Percentiles rank a stretch among this genome's conserved stretches.
phyloP scores from a whole-genome alignment of 805 yeast genomes.

The Lachancea thermotolerans region DNA sequence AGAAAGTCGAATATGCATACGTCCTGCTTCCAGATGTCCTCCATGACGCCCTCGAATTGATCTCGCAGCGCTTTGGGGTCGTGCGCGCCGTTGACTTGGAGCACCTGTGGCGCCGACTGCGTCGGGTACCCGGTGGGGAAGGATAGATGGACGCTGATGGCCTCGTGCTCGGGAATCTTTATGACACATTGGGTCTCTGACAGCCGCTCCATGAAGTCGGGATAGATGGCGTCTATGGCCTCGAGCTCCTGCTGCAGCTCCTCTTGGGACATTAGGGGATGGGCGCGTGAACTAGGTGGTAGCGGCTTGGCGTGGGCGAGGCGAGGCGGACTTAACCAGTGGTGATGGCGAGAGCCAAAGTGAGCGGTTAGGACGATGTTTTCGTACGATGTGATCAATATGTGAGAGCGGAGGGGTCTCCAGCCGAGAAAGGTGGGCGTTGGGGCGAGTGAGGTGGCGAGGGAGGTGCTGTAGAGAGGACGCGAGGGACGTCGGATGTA shows the following conservation, averaged over 20 bases:
- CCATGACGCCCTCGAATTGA: constrained; percentile 45
- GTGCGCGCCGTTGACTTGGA: constrained; percentile 33
- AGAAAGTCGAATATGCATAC: constrained; percentile 79
- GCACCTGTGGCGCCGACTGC: constrained; percentile 48
- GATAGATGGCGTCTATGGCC: constrained; percentile 84
- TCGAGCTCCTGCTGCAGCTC: constrained; percentile 44
- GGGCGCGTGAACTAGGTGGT: neutral
- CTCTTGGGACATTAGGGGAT: constrained; percentile 2
- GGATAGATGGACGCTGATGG: constrained; percentile 54
- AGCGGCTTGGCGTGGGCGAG: too few species aligned
- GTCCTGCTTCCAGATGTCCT: constrained; percentile 42
- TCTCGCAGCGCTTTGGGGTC: constrained; percentile 45
- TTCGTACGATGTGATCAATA: too few species aligned
- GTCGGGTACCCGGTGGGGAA: constrained; percentile 70
- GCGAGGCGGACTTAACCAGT: too few species aligned
- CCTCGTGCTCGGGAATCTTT: constrained; percentile 55
- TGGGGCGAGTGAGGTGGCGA: too few species aligned
- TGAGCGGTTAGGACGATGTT: neutral
- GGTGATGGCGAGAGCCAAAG: neutral
- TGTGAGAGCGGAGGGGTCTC: too few species aligned
- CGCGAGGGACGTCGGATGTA: too few species aligned
- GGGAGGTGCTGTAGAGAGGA: too few species aligned
- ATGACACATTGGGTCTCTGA: constrained; percentile 39
- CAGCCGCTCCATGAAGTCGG: constrained; percentile 43
- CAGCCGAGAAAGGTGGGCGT: too few species aligned